Evolutionary conservation across 352 stramenopile genomes (phyloP).

Genomic region (Globisporangium paddicum): DNA sequence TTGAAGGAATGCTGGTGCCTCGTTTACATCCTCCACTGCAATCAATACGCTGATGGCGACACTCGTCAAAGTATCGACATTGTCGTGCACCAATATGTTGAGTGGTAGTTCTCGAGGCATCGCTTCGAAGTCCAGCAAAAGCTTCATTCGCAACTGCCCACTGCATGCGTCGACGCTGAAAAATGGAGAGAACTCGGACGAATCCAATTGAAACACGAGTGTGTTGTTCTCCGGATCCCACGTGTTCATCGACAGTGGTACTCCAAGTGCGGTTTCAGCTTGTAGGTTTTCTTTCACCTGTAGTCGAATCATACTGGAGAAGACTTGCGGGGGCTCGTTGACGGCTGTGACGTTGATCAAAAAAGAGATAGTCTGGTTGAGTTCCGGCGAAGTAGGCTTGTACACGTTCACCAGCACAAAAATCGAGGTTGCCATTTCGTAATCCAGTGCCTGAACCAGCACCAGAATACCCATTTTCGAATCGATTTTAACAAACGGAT

Average conservation of each 20-base stretch:
- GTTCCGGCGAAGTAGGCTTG: background rate
- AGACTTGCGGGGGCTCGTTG: constrained; percentile 21
- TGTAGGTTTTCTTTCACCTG: background rate
- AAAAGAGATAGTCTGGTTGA: background rate
- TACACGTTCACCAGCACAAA: background rate
- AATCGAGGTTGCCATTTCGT: background rate
- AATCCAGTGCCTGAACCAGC: constrained; percentile 3
- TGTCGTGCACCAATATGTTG: constrained; percentile 7
- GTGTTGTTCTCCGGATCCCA: constrained; percentile 62
- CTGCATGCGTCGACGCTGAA: constrained; percentile 46
- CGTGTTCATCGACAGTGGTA: constrained; percentile 19
- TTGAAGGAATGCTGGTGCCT: constrained; percentile 1
- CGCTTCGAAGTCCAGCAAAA: constrained; percentile 34
- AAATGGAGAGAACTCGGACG: constrained; percentile 34
- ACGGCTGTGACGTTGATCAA: constrained; percentile 15
- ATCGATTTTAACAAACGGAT: background rate
- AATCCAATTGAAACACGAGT: constrained; percentile 31
- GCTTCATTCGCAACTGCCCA: constrained; percentile 35
- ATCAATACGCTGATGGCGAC: background rate
- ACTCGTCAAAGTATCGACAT: background rate
- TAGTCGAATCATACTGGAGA: constrained; percentile 1
- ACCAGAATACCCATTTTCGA: background rate
- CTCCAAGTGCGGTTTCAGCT: constrained; percentile 18
- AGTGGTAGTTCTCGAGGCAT: constrained; percentile 4
- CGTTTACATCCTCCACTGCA: constrained; percentile 7